Evolutionary conservation across 768 basidiomycete genomes (phyloP), one percentile per base, ranked within the genome.

Genomic region (Phlebiopsis flavidoalba): DNA sequence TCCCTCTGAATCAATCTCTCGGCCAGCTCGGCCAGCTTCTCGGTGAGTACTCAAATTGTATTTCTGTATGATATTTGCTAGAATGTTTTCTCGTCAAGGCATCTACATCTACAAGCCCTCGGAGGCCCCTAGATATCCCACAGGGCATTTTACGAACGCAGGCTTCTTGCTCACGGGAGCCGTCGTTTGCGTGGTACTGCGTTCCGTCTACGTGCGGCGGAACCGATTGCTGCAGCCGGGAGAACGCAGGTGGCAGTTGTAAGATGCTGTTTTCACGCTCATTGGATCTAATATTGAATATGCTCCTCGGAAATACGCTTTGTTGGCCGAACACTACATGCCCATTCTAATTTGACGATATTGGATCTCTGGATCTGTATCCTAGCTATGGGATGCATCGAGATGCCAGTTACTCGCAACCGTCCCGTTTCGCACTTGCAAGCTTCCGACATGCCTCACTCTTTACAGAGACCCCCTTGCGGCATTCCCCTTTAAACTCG

Each of bases 1-100:
- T 73, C 7, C 71, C 72, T 11, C 33, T 73, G 36, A 75, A 71
- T 57, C 67, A 73, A 26, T 71, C 72, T 35, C 67, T 73, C 35
- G 74, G 74, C 2, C 72, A 72, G 17, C 48, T 71, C 5, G 74
- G 74, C 5, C 74, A 76, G 62, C 74, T 76, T 64, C 68, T 75
- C 17, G 68, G 70, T 64, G 58, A 26, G 63, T 53, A 3, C 26
- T 6, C 6, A 3, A 3, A 6, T 6, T 33, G 14, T 35, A n/a
- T 40, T 14, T 26, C 47, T 49, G 15, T 26, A 22, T 5, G 3
- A 50, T 24, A 19, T 50, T 24, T 19, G 49, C 33, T 24, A 52
- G 22, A 31, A 52, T 17, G 26, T 48, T 57, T 36, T 53, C 19
- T 5, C 21, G 22, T 12, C 14, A 43, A 65, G 70, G 70, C 8